These are phyloP conservation scores for Xylaria sp. DNA, from an alignment of 2,329 filamentous ascomycete species.

Conservation along the genomic window DNA sequence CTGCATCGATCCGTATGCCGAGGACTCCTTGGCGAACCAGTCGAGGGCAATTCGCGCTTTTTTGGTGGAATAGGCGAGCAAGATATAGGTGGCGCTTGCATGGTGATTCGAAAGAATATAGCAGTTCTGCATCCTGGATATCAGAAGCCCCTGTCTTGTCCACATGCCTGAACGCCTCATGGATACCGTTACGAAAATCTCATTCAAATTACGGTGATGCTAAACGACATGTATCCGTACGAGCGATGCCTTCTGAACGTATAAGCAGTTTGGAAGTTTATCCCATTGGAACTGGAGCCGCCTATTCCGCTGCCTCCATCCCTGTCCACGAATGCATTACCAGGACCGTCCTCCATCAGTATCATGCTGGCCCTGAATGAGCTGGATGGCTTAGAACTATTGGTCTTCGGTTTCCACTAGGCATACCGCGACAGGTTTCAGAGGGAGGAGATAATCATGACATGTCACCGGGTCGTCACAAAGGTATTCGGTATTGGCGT, in stretches of 20 bases:
- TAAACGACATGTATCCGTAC: slow-evolving; percentile 25
- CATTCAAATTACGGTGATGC: slow-evolving; percentile 15
- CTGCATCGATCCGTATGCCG: slow-evolving; percentile 26
- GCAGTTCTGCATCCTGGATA: slow-evolving; percentile 31
- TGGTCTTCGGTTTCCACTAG: too few species aligned
- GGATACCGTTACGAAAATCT: slow-evolving; percentile 8
- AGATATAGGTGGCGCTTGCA: slow-evolving; percentile 29
- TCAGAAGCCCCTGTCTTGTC: slow-evolving; percentile 26
- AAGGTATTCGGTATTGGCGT: too few species aligned
- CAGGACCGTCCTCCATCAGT: too few species aligned
- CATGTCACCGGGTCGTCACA: too few species aligned
- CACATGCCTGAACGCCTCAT: slow-evolving; percentile 10
- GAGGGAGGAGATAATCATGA: too few species aligned
- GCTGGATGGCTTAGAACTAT: too few species aligned
- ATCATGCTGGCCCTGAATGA: too few species aligned
- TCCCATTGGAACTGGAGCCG: slow-evolving; percentile 25
- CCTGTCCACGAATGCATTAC: too few species aligned
- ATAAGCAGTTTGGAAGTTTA: slow-evolving; percentile 26
- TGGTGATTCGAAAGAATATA: slow-evolving; percentile 18
- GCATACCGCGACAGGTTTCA: too few species aligned
- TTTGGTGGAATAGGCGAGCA: slow-evolving; percentile 8
- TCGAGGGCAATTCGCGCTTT: slow-evolving; percentile 30
- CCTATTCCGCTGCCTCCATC: slow-evolving; percentile 39
- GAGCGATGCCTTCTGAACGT: slow-evolving; percentile 30
- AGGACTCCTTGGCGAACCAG: slow-evolving; percentile 32